Evolutionary conservation across 1,284 basidiomycete species (phyloP).

Genomic region (Tilletia walkeri): DNA sequence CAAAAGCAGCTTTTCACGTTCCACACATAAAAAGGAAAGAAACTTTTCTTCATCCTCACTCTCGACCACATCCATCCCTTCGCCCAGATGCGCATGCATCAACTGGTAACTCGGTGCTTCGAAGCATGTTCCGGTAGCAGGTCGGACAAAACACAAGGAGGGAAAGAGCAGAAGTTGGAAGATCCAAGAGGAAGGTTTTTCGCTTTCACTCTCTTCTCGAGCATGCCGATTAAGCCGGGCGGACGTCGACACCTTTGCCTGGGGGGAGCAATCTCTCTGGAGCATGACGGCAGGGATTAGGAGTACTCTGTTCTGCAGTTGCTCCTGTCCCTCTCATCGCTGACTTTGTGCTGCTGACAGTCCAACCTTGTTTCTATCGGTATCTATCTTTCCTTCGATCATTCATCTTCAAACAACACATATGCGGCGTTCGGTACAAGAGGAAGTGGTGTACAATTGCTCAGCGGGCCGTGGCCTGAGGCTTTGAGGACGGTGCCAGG

Average conservation of each 20-base stretch:
- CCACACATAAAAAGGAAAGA: background rate
- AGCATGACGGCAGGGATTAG: background rate
- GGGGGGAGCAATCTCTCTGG: conserved; percentile 7
- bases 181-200: no score
- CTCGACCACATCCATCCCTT: no score
- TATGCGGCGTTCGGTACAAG: no score
- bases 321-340: conserved; percentile 3
- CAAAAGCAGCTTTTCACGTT: background rate
- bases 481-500: no score
- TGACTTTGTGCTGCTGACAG: conserved; percentile 13
- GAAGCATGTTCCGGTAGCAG: conserved; percentile 1
- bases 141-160: background rate
- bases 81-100: no score
- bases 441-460: no score
- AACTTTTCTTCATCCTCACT: no score
- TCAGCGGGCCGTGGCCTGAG: no score
- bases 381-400: no score
- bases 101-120: background rate
- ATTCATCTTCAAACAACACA: no score
- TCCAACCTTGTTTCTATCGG: background rate
- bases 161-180: no score
- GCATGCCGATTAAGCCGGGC: conserved; percentile 16
- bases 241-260: background rate
- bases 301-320: no score
- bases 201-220: background rate